Evolutionary conservation across 768 basidiomycete genomes (phyloP).

Genomic region (Rhizopogon rudus): DNA sequence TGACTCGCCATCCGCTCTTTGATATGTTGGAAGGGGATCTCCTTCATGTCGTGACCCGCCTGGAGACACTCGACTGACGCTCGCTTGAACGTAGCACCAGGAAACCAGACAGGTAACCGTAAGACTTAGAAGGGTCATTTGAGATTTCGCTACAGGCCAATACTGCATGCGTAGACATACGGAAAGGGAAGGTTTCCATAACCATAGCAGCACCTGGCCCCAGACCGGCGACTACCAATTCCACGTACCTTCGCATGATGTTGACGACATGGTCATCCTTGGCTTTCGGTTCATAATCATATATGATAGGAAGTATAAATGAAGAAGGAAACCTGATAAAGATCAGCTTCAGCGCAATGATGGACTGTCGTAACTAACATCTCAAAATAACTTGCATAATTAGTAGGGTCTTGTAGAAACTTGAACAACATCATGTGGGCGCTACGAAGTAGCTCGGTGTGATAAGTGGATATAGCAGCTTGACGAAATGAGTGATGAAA

Average conservation of each 20-base stretch:
- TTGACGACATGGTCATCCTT: slow-evolving; percentile 18
- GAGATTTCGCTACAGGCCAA: background rate
- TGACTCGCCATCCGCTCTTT: slow-evolving; percentile 15
- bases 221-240: slow-evolving; percentile 10
- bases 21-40: slow-evolving; percentile 24
- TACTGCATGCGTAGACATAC: slow-evolving; percentile 8
- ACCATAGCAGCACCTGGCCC: slow-evolving; percentile 18
- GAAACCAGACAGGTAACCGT: slow-evolving; percentile 22
- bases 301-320: slow-evolving; percentile 22
- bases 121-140: slow-evolving; percentile 11
- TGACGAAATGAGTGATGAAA: slow-evolving; percentile 30
- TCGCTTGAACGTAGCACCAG: slow-evolving; percentile 6
- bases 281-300: slow-evolving; percentile 16
- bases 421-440: slow-evolving; percentile 27
- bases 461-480: slow-evolving; percentile 22
- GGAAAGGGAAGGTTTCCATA: slow-evolving; percentile 20
- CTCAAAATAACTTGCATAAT: slow-evolving; percentile 19
- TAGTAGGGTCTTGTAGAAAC: slow-evolving; percentile 24
- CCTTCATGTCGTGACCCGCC: slow-evolving; percentile 19
- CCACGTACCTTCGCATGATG: slow-evolving; percentile 13
- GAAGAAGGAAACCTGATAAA: slow-evolving; percentile 21
- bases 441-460: slow-evolving; percentile 28
- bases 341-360: background rate
- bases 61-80: background rate
- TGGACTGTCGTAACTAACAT: slow-evolving; percentile 14